phyloP scores from a whole-genome alignment of 78 protist species.

The Guillardia theta region DNA sequence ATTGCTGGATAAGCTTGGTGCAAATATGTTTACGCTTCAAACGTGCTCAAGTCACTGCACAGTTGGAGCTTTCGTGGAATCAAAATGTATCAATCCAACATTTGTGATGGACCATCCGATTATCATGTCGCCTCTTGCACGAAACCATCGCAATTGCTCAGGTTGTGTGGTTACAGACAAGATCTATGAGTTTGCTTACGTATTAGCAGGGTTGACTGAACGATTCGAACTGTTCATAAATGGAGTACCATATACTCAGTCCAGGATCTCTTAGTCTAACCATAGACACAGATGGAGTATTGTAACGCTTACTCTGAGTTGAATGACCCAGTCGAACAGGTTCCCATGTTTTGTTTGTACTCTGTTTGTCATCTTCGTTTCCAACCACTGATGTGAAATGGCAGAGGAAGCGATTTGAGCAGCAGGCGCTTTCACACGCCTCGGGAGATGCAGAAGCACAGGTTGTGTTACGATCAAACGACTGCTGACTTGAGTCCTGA shows the following conservation, averaged over 20 bases:
- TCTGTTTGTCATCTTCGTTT: no score
- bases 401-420: background rate
- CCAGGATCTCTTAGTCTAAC: background rate
- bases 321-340: conserved; percentile 74
- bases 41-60: background rate
- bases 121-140: conserved; percentile 73
- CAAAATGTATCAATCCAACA: conserved; percentile 36
- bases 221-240: conserved; percentile 25
- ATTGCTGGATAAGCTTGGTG: background rate
- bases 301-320: conserved; percentile 88
- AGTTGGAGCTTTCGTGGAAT: background rate
- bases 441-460: conserved; percentile 54
- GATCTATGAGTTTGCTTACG: no score
- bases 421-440: background rate
- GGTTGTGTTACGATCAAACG: no score
- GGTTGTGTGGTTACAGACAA: no score
- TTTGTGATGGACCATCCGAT: conserved; percentile 66
- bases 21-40: no score
- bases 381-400: no score
- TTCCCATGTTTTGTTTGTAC: no score
- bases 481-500: no score
- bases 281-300: background rate
- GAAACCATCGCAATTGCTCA: conserved; percentile 44
- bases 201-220: background rate
- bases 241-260: no score